A percentile compares a stretch with the other conserved stretches of the same genome.
Evolutionary conservation across 768 basidiomycete genomes (phyloP).

Genomic region (Boletus coccyginus): DNA sequence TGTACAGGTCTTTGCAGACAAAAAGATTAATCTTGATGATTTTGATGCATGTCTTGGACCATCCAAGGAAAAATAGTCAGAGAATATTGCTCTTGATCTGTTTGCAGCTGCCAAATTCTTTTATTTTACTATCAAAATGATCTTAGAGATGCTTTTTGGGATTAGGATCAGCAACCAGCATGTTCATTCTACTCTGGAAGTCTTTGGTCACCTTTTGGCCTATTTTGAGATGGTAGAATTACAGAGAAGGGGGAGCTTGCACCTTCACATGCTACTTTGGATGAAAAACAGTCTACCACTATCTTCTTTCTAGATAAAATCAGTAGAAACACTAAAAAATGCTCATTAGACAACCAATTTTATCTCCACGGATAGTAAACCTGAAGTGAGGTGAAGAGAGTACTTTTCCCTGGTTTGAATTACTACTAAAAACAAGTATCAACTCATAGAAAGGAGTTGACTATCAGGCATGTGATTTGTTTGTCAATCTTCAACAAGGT

Average conservation of each 20-base stretch:
- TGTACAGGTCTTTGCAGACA: background rate
- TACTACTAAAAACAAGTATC: too few species aligned
- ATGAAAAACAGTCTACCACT: background rate
- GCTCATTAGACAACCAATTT: too few species aligned
- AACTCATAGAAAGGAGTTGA: too few species aligned
- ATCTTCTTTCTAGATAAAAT: too few species aligned
- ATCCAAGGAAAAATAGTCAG: background rate
- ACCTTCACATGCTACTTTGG: constrained; percentile 1
- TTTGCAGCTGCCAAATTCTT: background rate
- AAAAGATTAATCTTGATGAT: background rate
- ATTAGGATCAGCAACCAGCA: background rate
- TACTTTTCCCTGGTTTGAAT: too few species aligned
- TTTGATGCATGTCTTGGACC: background rate
- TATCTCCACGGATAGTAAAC: too few species aligned
- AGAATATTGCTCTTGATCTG: background rate
- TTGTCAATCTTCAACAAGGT: too few species aligned
- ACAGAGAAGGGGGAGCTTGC: background rate
- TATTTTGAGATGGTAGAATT: background rate
- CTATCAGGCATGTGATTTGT: too few species aligned
- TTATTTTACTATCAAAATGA: background rate
- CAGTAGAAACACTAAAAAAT: too few species aligned
- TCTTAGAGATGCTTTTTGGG: background rate
- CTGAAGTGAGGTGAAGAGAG: too few species aligned
- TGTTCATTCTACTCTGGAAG: background rate
- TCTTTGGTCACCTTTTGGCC: background rate